Evolutionary conservation across 2,329 filamentous ascomycete genomes (phyloP).

Genomic region (Hymenoscyphus infarciens): DNA sequence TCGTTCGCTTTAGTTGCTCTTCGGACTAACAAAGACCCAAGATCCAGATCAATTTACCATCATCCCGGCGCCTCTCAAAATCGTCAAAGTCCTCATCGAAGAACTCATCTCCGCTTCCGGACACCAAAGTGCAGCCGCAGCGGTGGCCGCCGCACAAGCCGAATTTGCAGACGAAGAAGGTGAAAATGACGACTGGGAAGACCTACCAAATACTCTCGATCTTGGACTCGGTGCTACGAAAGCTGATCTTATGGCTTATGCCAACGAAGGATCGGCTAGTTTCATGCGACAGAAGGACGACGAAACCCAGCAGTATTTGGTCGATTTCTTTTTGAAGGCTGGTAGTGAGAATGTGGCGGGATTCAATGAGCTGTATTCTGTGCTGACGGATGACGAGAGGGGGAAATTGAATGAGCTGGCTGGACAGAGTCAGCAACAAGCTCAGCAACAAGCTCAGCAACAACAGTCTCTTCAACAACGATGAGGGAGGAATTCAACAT

Average conservation of each 20-base stretch:
- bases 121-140: conserved; percentile 53
- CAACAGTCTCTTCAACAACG: neutral
- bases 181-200: conserved; percentile 85
- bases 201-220: conserved; percentile 71
- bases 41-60: conserved; percentile 87
- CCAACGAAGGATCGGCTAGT: conserved; percentile 50
- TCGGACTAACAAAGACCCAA: conserved; percentile 35
- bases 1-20: conserved; percentile 20
- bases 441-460: neutral
- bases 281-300: conserved; percentile 71
- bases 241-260: conserved; percentile 76
- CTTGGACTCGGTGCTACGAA: conserved; percentile 67
- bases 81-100: conserved; percentile 91
- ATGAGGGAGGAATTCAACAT: neutral
- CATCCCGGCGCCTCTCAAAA: conserved; percentile 86
- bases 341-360: conserved; percentile 36
- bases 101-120: conserved; percentile 82
- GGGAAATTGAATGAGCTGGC: conserved; percentile 44
- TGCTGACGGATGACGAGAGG: conserved; percentile 42
- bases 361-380: conserved; percentile 37
- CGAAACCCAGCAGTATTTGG: conserved; percentile 81
- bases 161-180: conserved; percentile 59
- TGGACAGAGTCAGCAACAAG: neutral
- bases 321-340: conserved; percentile 68
- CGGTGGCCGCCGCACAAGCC: conserved; percentile 56